Percentiles rank a stretch among this genome's conserved stretches.
These are phyloP conservation scores for Trematosphaeria pertusa DNA, from an alignment of 2,329 filamentous ascomycete genomes.

Conservation along the genomic window DNA sequence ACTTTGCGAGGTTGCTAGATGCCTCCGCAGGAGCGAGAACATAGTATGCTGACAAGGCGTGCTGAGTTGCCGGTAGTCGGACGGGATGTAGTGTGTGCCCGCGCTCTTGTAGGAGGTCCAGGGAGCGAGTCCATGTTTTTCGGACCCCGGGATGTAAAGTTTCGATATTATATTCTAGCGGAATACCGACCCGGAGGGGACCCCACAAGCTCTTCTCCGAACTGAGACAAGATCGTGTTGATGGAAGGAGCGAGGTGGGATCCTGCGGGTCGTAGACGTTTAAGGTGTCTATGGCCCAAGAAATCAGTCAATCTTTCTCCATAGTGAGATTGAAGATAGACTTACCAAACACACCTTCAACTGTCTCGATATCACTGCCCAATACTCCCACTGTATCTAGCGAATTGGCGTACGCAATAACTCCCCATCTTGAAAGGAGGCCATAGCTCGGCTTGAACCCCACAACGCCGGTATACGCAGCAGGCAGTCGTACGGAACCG, in stretches of 20 bases:
- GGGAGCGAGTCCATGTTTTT: slow-evolving; percentile 70
- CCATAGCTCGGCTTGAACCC: slow-evolving; percentile 95
- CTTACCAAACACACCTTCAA: slow-evolving; percentile 50
- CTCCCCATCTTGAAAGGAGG: slow-evolving; percentile 81
- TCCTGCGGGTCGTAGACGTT: slow-evolving; percentile 72
- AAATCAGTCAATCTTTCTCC: too few species aligned
- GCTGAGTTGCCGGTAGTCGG: slow-evolving; percentile 81
- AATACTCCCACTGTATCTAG: slow-evolving; percentile 88
- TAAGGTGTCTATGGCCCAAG: slow-evolving; percentile 51
- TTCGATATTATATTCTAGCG: slow-evolving; percentile 83
- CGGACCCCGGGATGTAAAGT: slow-evolving; percentile 77
- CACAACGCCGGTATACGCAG: slow-evolving; percentile 81
- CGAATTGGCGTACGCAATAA: slow-evolving; percentile 91
- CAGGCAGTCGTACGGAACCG: slow-evolving; percentile 84
- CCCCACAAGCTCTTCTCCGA: background rate
- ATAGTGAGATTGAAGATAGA: too few species aligned
- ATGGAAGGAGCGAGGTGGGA: slow-evolving; percentile 71
- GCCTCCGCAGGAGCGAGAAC: slow-evolving; percentile 94
- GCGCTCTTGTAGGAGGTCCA: slow-evolving; percentile 65
- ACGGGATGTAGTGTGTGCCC: slow-evolving; percentile 78
- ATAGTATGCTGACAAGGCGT: slow-evolving; percentile 92
- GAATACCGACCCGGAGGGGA: slow-evolving; percentile 61
- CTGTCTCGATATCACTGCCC: slow-evolving; percentile 61
- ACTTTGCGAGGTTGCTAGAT: slow-evolving; percentile 94
- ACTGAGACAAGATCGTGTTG: slow-evolving; percentile 60